Evolutionary conservation across 768 basidiomycete species (phyloP), one percentile per base, ranked within the genome.

Genomic region (Leucocoprinus birnbaumii): DNA sequence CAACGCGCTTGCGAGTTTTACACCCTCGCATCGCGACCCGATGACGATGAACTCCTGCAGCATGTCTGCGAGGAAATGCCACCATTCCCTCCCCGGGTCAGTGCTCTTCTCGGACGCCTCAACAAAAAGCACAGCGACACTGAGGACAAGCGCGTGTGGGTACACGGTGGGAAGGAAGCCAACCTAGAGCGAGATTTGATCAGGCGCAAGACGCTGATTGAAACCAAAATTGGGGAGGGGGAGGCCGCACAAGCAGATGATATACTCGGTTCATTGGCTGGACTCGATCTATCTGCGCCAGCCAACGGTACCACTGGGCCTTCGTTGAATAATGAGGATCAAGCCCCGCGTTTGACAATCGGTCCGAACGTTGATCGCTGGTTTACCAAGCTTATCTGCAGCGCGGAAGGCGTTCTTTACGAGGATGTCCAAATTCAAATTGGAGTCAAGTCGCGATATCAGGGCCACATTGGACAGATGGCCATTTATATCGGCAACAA

Each of bases 21-120:
- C 58, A 89, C 92, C 0, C 77, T 99, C 18, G 89, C 96, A 10
- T 84, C 80, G 22, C 78, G 93, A 35, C 75, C 87, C 18, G 93
- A 95, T 48, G 93, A 94, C 34, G 95, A 98, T 63, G 94, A 94
- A 59, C 78, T 98, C 42, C 75, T 99, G 41, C 91, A 94, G 66
- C 91, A 92, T 59, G 84, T 98, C 13, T 98, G 95, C 68, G 97
- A 98, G 68, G 97, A 98, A 71, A 98, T 99, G 87, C 97, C 97
- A 1, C 94, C 96, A 3, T 99, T 97, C 79, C 95, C 96, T 3
- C 90, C 96, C 50, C 84, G 97, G 45, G 91, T 93, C 61, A 96
- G 94, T 56, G 89, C 95, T 2, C 77, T 99, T 7, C 77, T 97
- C 48, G 90, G 84, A 45, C 81, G 94, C 47, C 73, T 99, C 38